Percentiles rank a stretch among this genome's conserved stretches.
phyloP scores from a whole-genome alignment of 441 rosid genomes.

The Erodium trifolium region DNA sequence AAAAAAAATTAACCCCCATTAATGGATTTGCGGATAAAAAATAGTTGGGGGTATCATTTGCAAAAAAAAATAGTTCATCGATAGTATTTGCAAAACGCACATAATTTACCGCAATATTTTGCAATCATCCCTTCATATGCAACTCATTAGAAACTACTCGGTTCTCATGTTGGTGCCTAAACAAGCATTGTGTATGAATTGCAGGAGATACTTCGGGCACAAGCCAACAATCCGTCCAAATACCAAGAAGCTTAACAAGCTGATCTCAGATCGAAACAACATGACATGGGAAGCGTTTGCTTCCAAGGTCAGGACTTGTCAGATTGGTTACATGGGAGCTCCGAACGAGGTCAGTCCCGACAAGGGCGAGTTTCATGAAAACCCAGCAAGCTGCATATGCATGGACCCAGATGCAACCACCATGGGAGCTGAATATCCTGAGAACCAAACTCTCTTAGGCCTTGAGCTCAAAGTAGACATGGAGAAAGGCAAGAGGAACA shows the following conservation, averaged over 20 bases:
- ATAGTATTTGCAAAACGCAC: no score
- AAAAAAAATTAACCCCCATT: no score
- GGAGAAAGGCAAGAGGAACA: constrained; percentile 12
- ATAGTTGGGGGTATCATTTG: no score
- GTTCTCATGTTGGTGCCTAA: not conserved
- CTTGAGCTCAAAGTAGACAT: not conserved
- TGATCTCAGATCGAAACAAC: constrained; percentile 56
- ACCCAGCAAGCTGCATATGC: constrained; percentile 82
- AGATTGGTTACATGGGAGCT: constrained; percentile 89
- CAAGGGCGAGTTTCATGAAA: constrained; percentile 96
- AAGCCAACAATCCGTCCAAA: constrained; percentile 92
- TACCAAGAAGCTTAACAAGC: constrained; percentile 63
- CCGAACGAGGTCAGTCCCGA: constrained; percentile 92
- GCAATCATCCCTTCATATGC: no score
- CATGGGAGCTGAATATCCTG: not conserved
- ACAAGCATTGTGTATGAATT: not conserved
- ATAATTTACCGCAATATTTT: no score
- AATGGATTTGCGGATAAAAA: no score
- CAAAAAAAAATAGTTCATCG: no score
- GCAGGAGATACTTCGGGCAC: constrained; percentile 91
- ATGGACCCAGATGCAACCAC: constrained; percentile 32
- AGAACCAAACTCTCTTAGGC: constrained; percentile 2
- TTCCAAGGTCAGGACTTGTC: constrained; percentile 61
- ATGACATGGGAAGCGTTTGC: constrained; percentile 82
- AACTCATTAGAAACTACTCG: no score